A percentile compares a stretch with the other conserved stretches of the same genome.
Conservation (phyloP, 169 alveolate genomes). For the Eimeria sp. region DNA sequence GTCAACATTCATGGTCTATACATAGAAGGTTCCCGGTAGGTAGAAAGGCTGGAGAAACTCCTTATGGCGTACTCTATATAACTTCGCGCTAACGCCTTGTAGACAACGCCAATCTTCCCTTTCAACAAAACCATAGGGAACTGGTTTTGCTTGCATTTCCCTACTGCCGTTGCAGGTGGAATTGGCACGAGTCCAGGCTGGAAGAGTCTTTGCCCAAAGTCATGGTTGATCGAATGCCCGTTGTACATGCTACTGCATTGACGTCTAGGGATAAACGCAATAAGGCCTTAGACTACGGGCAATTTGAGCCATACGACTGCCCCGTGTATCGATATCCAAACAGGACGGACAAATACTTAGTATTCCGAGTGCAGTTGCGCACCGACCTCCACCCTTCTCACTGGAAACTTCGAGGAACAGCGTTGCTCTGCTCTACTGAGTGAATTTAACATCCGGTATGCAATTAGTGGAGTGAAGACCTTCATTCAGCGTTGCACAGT, state of each 20-base stretch:
- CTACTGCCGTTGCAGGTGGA: constrained; percentile 90
- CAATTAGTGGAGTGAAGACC: background rate
- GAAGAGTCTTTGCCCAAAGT: constrained; percentile 94
- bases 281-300: constrained; percentile 91
- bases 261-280: constrained; percentile 93
- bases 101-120: background rate
- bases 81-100: background rate
- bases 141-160: background rate
- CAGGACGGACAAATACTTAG: constrained; percentile 96
- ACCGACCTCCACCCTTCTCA: constrained; percentile 91
- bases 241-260: constrained; percentile 94
- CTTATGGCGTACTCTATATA: background rate
- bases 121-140: background rate
- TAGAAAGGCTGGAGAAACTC: background rate
- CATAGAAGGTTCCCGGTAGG: constrained; percentile 95
- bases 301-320: constrained; percentile 93
- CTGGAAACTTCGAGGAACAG: constrained; percentile 90
- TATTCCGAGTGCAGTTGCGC: constrained; percentile 95
- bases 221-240: constrained; percentile 86
- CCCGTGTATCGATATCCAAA: constrained; percentile 97
- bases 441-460: background rate
- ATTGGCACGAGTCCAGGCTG: constrained; percentile 94
- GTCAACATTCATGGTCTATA: constrained; percentile 96
- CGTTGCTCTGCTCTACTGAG: constrained; percentile 90
- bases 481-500: no score